Conservation (phyloP, 352 stramenopile genomes). For the Thalassiosira mediterranea region DNA sequence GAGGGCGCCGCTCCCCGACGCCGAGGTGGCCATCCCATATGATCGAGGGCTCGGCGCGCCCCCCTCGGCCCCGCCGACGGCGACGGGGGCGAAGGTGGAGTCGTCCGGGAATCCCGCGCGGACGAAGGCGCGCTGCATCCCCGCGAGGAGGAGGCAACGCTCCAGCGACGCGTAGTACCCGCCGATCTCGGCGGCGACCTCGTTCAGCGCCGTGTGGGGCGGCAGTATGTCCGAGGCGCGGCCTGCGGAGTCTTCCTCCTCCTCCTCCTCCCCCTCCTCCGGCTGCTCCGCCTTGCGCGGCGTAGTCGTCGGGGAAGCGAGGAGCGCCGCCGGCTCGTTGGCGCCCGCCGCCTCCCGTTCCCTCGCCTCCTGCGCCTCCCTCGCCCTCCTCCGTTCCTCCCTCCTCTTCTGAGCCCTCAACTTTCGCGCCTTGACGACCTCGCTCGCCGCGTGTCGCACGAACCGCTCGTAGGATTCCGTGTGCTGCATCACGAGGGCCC, state of each 20-base stretch:
- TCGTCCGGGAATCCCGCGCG: constrained; percentile 45
- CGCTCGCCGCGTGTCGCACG: constrained; percentile 76
- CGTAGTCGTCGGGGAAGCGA: background rate
- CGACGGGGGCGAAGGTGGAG: constrained; percentile 40
- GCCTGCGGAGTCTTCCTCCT: constrained; percentile 36
- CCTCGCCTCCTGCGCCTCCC: constrained; percentile 48
- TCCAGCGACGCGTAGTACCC: constrained; percentile 79
- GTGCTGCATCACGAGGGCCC: constrained; percentile 82
- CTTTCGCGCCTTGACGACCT: constrained; percentile 79
- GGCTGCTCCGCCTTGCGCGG: background rate
- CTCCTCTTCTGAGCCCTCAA: constrained; percentile 60
- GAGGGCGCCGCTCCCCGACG: constrained; percentile 34
- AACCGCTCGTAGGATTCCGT: constrained; percentile 86
- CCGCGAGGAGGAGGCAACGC: constrained; percentile 73
- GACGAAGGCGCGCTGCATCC: constrained; percentile 78
- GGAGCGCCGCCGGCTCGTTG: constrained; percentile 12
- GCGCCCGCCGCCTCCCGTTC: constrained; percentile 36
- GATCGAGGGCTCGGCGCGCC: too few species aligned
- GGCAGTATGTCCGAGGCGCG: constrained; percentile 68
- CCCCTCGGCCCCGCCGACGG: constrained; percentile 6
- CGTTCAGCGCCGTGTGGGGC: constrained; percentile 69
- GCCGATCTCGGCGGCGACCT: constrained; percentile 78
- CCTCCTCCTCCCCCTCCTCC: constrained; percentile 10
- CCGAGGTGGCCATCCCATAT: background rate
- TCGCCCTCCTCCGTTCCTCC: constrained; percentile 43